phyloP scores from a whole-genome alignment of 2,329 filamentous ascomycete genomes.

The Sporothrix pseudoabietina region DNA sequence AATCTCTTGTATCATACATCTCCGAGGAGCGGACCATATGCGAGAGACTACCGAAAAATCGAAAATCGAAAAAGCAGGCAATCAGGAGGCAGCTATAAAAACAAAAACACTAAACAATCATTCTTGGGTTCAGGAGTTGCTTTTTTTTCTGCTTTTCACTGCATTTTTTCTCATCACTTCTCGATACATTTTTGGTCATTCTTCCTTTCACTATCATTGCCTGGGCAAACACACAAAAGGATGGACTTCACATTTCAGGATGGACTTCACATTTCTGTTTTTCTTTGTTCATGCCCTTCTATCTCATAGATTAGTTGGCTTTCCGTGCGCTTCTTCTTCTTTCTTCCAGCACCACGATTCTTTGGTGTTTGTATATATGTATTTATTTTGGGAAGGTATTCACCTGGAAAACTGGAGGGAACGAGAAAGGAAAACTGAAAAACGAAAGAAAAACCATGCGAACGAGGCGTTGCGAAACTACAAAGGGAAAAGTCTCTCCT shows the following conservation, averaged over 20 bases:
- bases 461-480: not conserved
- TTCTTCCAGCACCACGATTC: not conserved
- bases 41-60: not conserved
- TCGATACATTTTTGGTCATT: constrained; percentile 11
- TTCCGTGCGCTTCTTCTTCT: not conserved
- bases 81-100: not conserved
- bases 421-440: constrained; percentile 28
- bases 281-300: not conserved
- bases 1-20: constrained; percentile 24
- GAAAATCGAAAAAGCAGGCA: not conserved
- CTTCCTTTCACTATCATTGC: not conserved
- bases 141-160: not conserved
- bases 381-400: constrained; percentile 9
- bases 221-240: constrained; percentile 17
- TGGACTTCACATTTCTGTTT: not conserved
- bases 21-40: not conserved
- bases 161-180: not conserved
- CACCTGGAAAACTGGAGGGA: constrained; percentile 10
- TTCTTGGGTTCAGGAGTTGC: not conserved
- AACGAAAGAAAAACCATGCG: not conserved
- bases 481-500: not conserved
- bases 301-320: constrained; percentile 20
- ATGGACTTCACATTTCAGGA: not conserved
- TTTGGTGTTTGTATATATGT: constrained; percentile 26
- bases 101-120: not conserved